Base-by-base conservation (phyloP, 2,329 filamentous ascomycete species). In the Monilinia aucupariae region DNA sequence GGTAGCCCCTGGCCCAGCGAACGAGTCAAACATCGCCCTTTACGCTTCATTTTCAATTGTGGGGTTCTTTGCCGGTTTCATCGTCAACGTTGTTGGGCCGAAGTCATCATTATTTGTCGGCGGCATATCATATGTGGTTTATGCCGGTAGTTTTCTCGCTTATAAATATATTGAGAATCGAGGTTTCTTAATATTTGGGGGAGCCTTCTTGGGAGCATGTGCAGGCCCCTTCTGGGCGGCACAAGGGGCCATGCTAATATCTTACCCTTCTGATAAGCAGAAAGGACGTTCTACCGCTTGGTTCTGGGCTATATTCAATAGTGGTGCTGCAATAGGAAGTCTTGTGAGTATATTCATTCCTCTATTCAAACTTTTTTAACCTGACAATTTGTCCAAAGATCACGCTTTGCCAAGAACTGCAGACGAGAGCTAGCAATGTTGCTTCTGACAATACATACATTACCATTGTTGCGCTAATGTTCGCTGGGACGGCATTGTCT, bases 221-320 rank as follows among this genome's bases (percentile, higher is more conserved):
- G 89, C 89, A 49, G 89, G 87, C 70, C 80, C 92, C 48, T 80
- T 92, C 50, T 93, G 89, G 89, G 86, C 86, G n/a, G 88, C 87
- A 1, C 89, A 92, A 76, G 89, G 89, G 64, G 85, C 88, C 65
- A 89, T 92, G 72, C 91, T 92, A 86, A 92, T 96, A 85, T 85
- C 88, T 55, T 96, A 96, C 75, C 91, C 91, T 1, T 80, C 82
- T 13, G 91, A 96, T 76, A 75, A 84, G 41, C 83, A 85, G 67
- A 96, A 96, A 80, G 92, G 92, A 45, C 86, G 87, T 64, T 96
- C 90, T 74, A 94, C 96, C 73, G 72, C 56, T 17, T 59, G 48
- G 43, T 41, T 65, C 45, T 65, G 63, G 63, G 59, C 50, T n/a
- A 63, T 66, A 32, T 66, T 50, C 22, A 66, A 66, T 22, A 47